Percentiles rank a stretch among this genome's conserved stretches.
phyloP scores from a whole-genome alignment of 2,329 filamentous ascomycete species.

The Beauveria medogensis region DNA sequence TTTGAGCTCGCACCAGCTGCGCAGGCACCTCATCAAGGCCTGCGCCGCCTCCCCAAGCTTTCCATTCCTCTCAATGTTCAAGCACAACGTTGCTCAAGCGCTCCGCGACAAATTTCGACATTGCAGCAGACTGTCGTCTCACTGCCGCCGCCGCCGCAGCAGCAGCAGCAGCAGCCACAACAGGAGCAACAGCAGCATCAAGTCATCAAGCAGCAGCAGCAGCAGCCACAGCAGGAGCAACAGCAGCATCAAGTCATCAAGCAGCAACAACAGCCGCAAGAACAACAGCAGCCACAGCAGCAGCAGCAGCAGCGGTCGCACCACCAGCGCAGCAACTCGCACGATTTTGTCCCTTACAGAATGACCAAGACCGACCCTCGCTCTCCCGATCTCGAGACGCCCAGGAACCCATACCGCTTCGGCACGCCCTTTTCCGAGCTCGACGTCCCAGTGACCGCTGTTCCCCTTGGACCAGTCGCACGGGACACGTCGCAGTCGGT shows the following conservation, averaged over 20 bases:
- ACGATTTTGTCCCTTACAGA: conserved; percentile 39
- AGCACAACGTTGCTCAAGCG: conserved; percentile 19
- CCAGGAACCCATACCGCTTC: conserved; percentile 58
- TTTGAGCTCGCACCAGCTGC: conserved; percentile 51
- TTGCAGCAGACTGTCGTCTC: conserved; percentile 16
- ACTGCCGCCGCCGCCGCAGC: conserved; percentile 16
- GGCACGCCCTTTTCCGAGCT: conserved; percentile 86
- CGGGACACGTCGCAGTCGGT: conserved; percentile 84
- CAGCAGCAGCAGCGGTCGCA: background rate
- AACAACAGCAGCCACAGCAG: background rate
- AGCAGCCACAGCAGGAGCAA: conserved; percentile 7
- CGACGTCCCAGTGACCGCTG: conserved; percentile 73
- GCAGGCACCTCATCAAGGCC: conserved; percentile 38
- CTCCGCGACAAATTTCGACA: conserved; percentile 19
- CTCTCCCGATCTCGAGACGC: conserved; percentile 50
- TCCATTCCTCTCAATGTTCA: conserved; percentile 42
- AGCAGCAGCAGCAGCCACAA: conserved; percentile 9
- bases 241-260: background rate
- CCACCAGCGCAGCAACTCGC: conserved; percentile 2
- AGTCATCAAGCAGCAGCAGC: background rate
- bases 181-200: background rate
- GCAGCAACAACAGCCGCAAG: background rate
- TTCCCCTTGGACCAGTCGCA: conserved; percentile 62
- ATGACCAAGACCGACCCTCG: conserved; percentile 44
- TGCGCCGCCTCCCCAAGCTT: conserved; percentile 54